Base-by-base conservation (phyloP, 1,284 basidiomycete genomes). In the Boletellus deceptivus region DNA sequence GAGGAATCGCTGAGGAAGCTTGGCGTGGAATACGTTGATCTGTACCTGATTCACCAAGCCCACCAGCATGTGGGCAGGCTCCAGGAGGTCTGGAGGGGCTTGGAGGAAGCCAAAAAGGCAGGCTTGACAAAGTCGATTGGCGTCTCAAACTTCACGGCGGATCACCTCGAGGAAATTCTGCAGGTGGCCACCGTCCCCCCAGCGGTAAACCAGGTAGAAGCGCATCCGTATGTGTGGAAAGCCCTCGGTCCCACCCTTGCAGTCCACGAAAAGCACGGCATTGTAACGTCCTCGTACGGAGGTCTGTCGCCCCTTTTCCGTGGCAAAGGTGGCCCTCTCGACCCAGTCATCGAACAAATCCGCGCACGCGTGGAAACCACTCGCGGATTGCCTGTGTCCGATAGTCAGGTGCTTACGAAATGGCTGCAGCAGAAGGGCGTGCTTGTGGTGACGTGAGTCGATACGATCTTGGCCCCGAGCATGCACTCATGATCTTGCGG, bases 191-290 rank as follows among this genome's bases (percentile, higher is more conserved):
- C 73, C 25, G 68, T 89, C 35, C 59, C 75, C 4, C 91, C 91
- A 0, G 80, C 82, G 4, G 82, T 90, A 13, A 93, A 94, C 65
- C 92, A 94, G 80, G 90, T 93, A 49, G 90, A 93, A 65, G 80
- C 84, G 52, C 89, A 94, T 64, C 89, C 91, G 5, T 90, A 92
- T 66, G 72, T 91, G 38, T 84, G 78, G 73, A 77, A 81, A 58
- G 74, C 77, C 6, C 67, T 79, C 29, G 69, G 76, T 56, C 74
- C 81, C 9, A 76, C 86, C 27, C 66, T 84, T 39, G 75, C 77
- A 20, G 71, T 83, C 40, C 73, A 80, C 60, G 69, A 76, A 58
- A 70, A 86, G 57, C 73, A 86, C 55, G 76, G 79, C 46, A 92
- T 93, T 61, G 72, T 77, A 18, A 75, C 82, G 20, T 79, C 82